Evolutionary conservation across 2,329 filamentous ascomycete genomes (phyloP), one percentile per base, ranked within the genome.

Genomic region (Fusarium verrucosum): DNA sequence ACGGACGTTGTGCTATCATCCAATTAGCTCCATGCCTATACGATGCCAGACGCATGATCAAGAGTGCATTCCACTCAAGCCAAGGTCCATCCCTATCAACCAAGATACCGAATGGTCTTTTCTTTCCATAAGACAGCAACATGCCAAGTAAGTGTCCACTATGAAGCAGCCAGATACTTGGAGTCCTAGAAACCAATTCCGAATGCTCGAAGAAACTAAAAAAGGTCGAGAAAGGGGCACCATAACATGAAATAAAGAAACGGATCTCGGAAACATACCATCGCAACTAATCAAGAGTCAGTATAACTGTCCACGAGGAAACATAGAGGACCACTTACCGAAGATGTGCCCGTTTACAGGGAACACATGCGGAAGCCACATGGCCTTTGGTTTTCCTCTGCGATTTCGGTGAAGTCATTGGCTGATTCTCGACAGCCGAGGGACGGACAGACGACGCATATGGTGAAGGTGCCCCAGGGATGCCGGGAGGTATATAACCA

Each of bases 261-360:
- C 14, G 10, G 22, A 32, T 43, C 17, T 47, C 30, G 28, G 44
- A 69, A 76, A 87, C 86, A 73, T 89, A 89, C 86, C 84, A 73
- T 89, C 86, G 74, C 86, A 89, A 76, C 86, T 88, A 63, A 30
- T 33, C 32, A 35, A 7, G 37, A 14, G 59, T 72, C 45, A 71
- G 65, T 42, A 50, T 17, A 14, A 13, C n/a, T 16, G 23, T 35
- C 43, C 26, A 23, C 14, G 16, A 33, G 8, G 32, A 25, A 16
- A 20, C n/a, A 32, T 26, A 25, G 17, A 14, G 14, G 16, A 14
- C 13, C 20, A 69, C 80, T 73, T 78, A 88, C 86, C 87, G 83
- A 65, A 95, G 83, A 84, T 95, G 92, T 33, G 92, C 92, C 76
- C 87, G 88, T 75, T 94, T 94, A 80, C 92, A 95, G 59, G 92